These are phyloP conservation scores for Miscanthus lutarioriparius DNA, from an alignment of 176 grass and related monocot genomes.

Conservation along the genomic window DNA sequence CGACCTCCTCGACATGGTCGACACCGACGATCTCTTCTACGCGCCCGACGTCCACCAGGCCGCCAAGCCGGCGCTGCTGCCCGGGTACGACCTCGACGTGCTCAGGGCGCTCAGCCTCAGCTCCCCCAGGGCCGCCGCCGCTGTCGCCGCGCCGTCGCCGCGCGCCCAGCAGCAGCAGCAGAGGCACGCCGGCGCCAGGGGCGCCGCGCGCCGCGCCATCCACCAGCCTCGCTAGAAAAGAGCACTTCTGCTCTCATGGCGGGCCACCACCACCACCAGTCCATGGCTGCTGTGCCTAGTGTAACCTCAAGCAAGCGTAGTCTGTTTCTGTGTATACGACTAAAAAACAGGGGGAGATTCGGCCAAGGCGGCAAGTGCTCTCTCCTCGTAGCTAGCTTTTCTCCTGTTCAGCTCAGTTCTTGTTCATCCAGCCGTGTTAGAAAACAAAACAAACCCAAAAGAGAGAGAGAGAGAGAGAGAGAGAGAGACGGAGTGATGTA, in stretches of 20 bases:
- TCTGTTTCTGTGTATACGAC: conserved; percentile 52
- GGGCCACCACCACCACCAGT: too few relatives aligned
- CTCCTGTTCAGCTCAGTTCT: conserved; percentile 44
- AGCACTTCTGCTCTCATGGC: too few relatives aligned
- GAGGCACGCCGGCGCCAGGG: conserved; percentile 43
- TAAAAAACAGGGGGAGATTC: conserved; percentile 37
- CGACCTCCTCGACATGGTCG: conserved; percentile 70
- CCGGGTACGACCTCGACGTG: conserved; percentile 41
- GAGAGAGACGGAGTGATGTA: conserved; percentile 7
- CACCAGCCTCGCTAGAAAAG: conserved; percentile 77
- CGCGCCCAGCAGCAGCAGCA: background rate
- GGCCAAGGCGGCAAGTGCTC: conserved; percentile 1
- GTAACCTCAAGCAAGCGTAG: conserved; percentile 34
- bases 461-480: conserved; percentile 36
- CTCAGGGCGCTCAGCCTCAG: conserved; percentile 39
- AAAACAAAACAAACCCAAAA: background rate
- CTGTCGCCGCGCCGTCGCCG: background rate
- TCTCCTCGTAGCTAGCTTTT: background rate
- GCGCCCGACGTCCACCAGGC: conserved; percentile 7
- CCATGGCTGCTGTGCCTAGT: conserved; percentile 42
- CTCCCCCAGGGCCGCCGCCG: conserved; percentile 35
- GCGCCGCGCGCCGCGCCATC: conserved; percentile 45
- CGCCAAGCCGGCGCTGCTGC: background rate
- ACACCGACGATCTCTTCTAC: conserved; percentile 59
- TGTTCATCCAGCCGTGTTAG: conserved; percentile 31